A percentile compares a stretch with the other conserved stretches of the same genome.
Evolutionary conservation across 1,284 basidiomycete genomes (phyloP).

Genomic region (Wallemia mellicola): DNA sequence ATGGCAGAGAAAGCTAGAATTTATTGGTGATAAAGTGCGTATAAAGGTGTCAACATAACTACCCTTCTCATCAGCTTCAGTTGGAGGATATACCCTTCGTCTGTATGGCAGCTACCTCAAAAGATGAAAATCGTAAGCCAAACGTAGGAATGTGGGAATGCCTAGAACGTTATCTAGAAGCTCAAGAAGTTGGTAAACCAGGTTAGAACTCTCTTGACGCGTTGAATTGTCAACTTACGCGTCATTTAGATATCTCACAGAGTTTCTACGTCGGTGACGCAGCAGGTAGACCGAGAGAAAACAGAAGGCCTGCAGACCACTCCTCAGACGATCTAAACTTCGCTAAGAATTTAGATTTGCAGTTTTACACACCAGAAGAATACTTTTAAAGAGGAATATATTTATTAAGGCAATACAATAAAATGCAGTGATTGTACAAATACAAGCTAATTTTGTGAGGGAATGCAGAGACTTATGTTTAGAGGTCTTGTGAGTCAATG

Average conservation of each 20-base stretch:
- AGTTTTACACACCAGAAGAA: slow-evolving; percentile 37
- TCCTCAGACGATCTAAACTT: slow-evolving; percentile 56
- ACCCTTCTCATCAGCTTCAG: slow-evolving; percentile 15
- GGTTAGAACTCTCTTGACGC: no score
- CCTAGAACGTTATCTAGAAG: slow-evolving; percentile 28
- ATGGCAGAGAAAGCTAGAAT: slow-evolving; percentile 45
- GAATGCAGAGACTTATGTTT: background rate
- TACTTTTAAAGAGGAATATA: background rate
- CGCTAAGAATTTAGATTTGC: slow-evolving; percentile 40
- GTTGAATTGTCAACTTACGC: no score
- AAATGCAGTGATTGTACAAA: background rate
- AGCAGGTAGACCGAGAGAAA: slow-evolving; percentile 39
- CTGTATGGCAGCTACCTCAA: slow-evolving; percentile 41
- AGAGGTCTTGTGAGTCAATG: background rate
- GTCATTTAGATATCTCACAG: slow-evolving; percentile 1
- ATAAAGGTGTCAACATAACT: background rate
- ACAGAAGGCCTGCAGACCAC: no score
- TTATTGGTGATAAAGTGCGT: slow-evolving; percentile 35
- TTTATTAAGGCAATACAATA: background rate
- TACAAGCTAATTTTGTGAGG: background rate
- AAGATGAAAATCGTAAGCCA: slow-evolving; percentile 59
- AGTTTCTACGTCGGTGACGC: slow-evolving; percentile 63
- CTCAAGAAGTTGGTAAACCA: slow-evolving; percentile 16
- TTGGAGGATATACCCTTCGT: slow-evolving; percentile 43
- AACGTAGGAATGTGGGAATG: slow-evolving; percentile 61